Base-by-base conservation (phyloP, 768 basidiomycete species). In the Sistotremastrum niveocremeum region DNA sequence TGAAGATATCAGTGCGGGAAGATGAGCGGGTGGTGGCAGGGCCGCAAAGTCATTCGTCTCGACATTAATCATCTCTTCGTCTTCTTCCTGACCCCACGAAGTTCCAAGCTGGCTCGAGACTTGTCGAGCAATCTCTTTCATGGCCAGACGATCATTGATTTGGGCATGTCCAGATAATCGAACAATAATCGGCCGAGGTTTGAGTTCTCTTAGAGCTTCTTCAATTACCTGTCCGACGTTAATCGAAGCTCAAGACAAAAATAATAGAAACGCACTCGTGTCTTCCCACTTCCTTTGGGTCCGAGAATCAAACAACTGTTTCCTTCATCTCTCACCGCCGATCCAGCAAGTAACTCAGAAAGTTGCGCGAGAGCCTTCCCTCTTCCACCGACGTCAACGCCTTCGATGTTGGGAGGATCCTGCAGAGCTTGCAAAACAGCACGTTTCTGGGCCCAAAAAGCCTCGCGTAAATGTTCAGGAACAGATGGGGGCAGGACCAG, bases 281-380 rank as follows among this genome's bases (percentile, higher is more conserved):
- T 81, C 64, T 97, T 95, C 12, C 91, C 93, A 50, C 81, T 84
- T 10, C 88, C 87, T 49, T 80, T 70, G 2, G 88, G 81, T 12
- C 93, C 93, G 39, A 90, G 68, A 3, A 97, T 57, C 46, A 95
- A 69, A 56, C 91, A 95, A 48, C 90, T 94, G 51, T 97, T 97
- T 3, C 93, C 91, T 66, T 97, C 93, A 7, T 82, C 84, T 31
- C 90, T 74, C 20, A 65, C 64, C 4, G 84, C 70, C 1, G 87
- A 88, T 7, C 90, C 91, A 20, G 63, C 59, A 4, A 95, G 65
- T 20, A 97, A 62, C 41, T 76, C 71, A 1, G 62, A 56, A 8
- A 97, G 59, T 46, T 85, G 77, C 34, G 73, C 56, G 30, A 69
- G 62, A 0, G 84, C 79, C 11, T 65, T 55, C 2, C 52, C 59